A percentile compares a stretch with the other conserved stretches of the same genome.
Conservation (phyloP, 2,329 filamentous ascomycete genomes). For the Teratosphaeria viscida region DNA sequence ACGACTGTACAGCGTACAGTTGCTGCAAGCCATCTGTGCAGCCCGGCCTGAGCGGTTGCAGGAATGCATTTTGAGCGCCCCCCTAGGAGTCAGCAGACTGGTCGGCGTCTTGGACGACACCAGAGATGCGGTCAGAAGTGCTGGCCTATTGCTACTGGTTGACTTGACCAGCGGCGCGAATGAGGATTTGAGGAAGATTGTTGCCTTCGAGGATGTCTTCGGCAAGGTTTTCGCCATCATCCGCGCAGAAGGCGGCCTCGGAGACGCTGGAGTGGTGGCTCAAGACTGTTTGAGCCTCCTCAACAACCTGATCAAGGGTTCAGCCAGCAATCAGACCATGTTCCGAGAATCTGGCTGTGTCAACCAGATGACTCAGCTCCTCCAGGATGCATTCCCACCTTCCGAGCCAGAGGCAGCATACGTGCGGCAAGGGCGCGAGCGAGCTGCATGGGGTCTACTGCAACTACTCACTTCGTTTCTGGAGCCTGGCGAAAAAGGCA, state of each 20-base stretch:
- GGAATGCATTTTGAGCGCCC: conserved; percentile 84
- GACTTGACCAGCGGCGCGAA: conserved; percentile 73
- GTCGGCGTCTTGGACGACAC: conserved; percentile 75
- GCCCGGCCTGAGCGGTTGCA: conserved; percentile 86
- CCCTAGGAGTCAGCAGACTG: conserved; percentile 75
- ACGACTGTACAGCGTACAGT: conserved; percentile 78
- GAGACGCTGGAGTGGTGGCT: conserved; percentile 73
- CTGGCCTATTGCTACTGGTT: conserved; percentile 76
- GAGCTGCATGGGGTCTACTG: conserved; percentile 83
- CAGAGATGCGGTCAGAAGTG: conserved; percentile 76
- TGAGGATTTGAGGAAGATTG: conserved; percentile 82
- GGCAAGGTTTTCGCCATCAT: conserved; percentile 78
- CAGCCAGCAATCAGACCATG: conserved; percentile 83
- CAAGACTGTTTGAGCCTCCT: conserved; percentile 89
- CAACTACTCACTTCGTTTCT: conserved; percentile 82
- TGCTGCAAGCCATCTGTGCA: conserved; percentile 74
- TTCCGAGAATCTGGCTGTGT: conserved; percentile 87
- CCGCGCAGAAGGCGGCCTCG: conserved; percentile 66
- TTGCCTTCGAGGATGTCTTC: conserved; percentile 91
- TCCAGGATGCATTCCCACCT: conserved; percentile 44
- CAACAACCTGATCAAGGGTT: conserved; percentile 77
- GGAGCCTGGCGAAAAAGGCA: conserved; percentile 66
- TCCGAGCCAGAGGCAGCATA: conserved; percentile 13
- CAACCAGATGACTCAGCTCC: conserved; percentile 56
- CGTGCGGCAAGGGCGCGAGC: conserved; percentile 55